Evolutionary conservation across 208 protist genomes (phyloP).

Genomic region (Trypanosoma mega): DNA sequence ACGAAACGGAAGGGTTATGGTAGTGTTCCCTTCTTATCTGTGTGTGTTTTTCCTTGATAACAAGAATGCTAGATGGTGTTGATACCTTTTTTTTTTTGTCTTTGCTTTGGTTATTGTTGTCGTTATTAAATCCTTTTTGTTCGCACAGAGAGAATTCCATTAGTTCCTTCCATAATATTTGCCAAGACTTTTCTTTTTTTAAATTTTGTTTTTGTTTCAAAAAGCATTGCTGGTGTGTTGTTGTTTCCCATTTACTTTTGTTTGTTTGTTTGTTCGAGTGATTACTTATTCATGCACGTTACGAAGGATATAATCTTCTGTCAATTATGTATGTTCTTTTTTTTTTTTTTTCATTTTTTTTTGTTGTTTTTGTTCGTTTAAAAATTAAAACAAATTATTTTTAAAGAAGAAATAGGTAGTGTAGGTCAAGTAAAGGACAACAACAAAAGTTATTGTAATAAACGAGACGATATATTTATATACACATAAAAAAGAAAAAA

Average conservation of each 20-base stretch:
- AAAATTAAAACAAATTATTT: slow-evolving; percentile 4
- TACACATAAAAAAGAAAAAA: background rate
- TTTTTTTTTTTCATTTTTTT: slow-evolving; percentile 11
- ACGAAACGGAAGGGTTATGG: background rate
- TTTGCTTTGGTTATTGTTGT: no score
- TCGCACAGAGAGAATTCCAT: no score
- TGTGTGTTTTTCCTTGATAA: slow-evolving; percentile 1
- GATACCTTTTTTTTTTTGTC: slow-evolving; percentile 4
- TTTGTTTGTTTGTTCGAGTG: slow-evolving; percentile 1
- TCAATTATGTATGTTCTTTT: slow-evolving; percentile 15
- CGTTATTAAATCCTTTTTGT: no score
- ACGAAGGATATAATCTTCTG: slow-evolving; percentile 13
- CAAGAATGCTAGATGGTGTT: slow-evolving; percentile 10
- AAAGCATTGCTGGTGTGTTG: no score
- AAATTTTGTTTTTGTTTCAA: no score
- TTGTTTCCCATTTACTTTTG: no score
- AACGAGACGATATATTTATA: background rate
- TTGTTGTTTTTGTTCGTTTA: slow-evolving; percentile 3
- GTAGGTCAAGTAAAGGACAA: slow-evolving; percentile 12
- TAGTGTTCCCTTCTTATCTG: background rate
- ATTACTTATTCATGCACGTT: no score
- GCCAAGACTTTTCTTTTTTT: no score
- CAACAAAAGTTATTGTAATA: slow-evolving; percentile 8
- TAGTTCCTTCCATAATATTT: no score
- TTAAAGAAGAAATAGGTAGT: background rate